Evolutionary conservation across 192 early-diverging fungal species (phyloP).

Genomic region (Glomus cerebriforme): DNA sequence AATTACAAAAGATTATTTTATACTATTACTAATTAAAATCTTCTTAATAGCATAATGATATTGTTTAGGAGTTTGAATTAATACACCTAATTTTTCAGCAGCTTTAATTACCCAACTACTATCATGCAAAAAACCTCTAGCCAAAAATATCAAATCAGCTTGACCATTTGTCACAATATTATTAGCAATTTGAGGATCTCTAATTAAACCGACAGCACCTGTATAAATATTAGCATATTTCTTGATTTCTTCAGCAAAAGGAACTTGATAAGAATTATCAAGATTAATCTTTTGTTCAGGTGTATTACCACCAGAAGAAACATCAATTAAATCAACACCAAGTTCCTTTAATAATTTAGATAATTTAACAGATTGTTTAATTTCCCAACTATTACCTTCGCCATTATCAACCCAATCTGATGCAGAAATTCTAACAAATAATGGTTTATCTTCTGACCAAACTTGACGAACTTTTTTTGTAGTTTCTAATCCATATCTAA

Average conservation of each 20-base stretch:
- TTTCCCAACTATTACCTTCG: slow-evolving; percentile 61
- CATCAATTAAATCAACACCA: slow-evolving; percentile 89
- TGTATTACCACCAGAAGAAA: slow-evolving; percentile 75
- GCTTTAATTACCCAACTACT: slow-evolving; percentile 68
- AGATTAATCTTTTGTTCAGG: slow-evolving; percentile 53
- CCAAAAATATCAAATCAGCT: slow-evolving; percentile 79
- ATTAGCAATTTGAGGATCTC: slow-evolving; percentile 65
- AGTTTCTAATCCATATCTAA: slow-evolving; percentile 74
- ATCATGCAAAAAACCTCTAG: slow-evolving; percentile 69
- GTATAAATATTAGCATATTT: slow-evolving; percentile 57
- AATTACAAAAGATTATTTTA: too few relatives aligned
- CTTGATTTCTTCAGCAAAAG: slow-evolving; percentile 65
- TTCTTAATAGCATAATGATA: slow-evolving; percentile 46
- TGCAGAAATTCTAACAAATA: slow-evolving; percentile 83
- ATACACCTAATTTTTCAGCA: slow-evolving; percentile 65
- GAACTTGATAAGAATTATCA: slow-evolving; percentile 67
- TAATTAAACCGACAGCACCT: slow-evolving; percentile 75
- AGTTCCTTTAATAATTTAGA: slow-evolving; percentile 52
- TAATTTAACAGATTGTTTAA: slow-evolving; percentile 72
- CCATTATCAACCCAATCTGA: slow-evolving; percentile 67
- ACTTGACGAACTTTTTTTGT: slow-evolving; percentile 59
- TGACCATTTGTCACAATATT: slow-evolving; percentile 57
- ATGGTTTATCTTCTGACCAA: slow-evolving; percentile 80
- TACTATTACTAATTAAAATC: too few relatives aligned
- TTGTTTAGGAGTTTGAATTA: slow-evolving; percentile 64